Base-by-base conservation (phyloP, 2,329 filamentous ascomycete species). In the Penicillium verrucosum region DNA sequence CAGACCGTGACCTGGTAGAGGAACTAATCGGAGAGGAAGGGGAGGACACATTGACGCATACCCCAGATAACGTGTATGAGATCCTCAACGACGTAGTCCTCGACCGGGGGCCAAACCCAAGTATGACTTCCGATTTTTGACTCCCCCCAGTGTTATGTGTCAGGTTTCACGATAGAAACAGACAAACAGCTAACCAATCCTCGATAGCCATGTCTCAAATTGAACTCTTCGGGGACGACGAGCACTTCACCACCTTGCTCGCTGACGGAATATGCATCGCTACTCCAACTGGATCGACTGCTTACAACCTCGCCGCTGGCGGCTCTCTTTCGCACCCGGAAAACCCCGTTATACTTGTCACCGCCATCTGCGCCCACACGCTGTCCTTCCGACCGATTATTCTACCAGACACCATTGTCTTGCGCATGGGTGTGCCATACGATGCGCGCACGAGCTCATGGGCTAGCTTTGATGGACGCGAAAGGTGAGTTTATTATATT, bases 71-170 rank as follows among this genome's bases (percentile, higher is more conserved):
- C 38, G 92, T 89, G 1, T 91, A 87, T 72, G 90, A 96, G 73
- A 96, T 97, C 56, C 78, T 99, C 60, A 99, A 99, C 68, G 94
- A 99, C 72, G 86, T 97, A n/a, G 93, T 99, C 9, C 85, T 97
- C 30, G 94, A 99, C 69, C 84, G 94, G 18, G 94, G 94, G 0
- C 94, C 94, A 7, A 97, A 95, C 73, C 86, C 93, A 44, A 96
- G 89, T 91, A 78, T 78, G 87, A 5, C 21, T 36, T n/a, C 30
- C 18, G 7, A 30, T 80, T n/a, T n/a, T 14, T 27, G 37, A 25
- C n/a, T 40, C 21, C 42, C 4, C 2, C 23, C 2, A 10, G 25
- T 21, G 38, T 41, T 34, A 30, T 40, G 32, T 16, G 23, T 55
- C 16, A 14, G n/a, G 14, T 37, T 18, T 30, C 44, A 34, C 34